Percentiles rank a stretch among this genome's conserved stretches.
phyloP scores from a whole-genome alignment of 23 red algal species.

The Gracilaria domingensis region DNA sequence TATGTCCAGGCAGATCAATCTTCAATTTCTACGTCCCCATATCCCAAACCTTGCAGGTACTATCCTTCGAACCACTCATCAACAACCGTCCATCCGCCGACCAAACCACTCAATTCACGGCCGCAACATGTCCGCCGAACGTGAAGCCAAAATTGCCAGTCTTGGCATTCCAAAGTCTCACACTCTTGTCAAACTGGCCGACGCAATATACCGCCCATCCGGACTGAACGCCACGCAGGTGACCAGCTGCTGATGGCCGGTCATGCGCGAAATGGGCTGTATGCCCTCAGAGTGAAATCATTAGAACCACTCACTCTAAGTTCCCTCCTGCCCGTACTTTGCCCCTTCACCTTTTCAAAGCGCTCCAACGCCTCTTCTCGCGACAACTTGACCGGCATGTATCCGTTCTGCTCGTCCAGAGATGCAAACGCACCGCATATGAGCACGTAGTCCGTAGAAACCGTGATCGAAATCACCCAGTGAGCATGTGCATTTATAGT shows the following conservation, averaged over 20 bases:
- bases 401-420: too few relatives aligned
- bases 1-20: too few relatives aligned
- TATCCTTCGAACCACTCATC: conserved; percentile 86
- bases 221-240: conserved; percentile 93
- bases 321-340: too few relatives aligned
- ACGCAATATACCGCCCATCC: conserved; percentile 87
- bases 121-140: conserved; percentile 89
- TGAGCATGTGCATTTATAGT: conserved; percentile 91
- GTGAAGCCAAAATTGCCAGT: conserved; percentile 82
- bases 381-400: too few relatives aligned
- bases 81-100: too few relatives aligned
- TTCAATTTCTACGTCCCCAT: conserved; percentile 70
- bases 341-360: too few relatives aligned
- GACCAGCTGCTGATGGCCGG: conserved; percentile 99
- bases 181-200: conserved; percentile 94
- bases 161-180: too few relatives aligned
- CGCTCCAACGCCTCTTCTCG: too few relatives aligned
- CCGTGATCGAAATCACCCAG: conserved; percentile 94
- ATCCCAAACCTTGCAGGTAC: conserved; percentile 96
- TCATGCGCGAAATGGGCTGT: conserved; percentile 80
- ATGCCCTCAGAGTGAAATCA: too few relatives aligned
- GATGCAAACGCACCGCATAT: too few relatives aligned
- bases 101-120: conserved; percentile 91
- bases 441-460: conserved; percentile 85
- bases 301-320: too few relatives aligned